These are phyloP conservation scores for Wallemia hederae DNA, from an alignment of 1,284 basidiomycete species.

Conservation along the genomic window DNA sequence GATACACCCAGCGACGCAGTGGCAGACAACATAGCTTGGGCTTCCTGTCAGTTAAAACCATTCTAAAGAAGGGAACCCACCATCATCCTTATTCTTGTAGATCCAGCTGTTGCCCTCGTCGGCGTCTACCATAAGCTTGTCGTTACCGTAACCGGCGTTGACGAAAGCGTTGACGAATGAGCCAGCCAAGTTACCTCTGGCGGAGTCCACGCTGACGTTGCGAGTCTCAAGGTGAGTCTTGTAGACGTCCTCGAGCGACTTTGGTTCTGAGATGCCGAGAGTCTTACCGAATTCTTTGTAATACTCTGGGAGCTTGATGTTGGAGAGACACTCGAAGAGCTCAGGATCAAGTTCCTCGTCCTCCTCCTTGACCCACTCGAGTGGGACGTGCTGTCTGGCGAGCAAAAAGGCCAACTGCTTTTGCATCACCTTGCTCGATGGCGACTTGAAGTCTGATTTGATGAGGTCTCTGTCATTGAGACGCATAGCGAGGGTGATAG, in stretches of 20 bases:
- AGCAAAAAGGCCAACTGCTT: conserved; percentile 83
- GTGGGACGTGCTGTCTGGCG: conserved; percentile 65
- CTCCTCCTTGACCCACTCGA: conserved; percentile 50
- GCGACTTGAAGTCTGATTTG: conserved; percentile 49
- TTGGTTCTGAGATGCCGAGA: conserved; percentile 64
- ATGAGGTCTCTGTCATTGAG: conserved; percentile 58
- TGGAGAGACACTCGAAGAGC: conserved; percentile 54
- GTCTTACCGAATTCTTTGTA: conserved; percentile 89
- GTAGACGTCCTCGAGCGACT: conserved; percentile 87
- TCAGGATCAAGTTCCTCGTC: conserved; percentile 48
- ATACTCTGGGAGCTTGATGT: conserved; percentile 46
- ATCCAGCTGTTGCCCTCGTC: conserved; percentile 94
- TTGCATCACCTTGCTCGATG: conserved; percentile 63
- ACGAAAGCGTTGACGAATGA: conserved; percentile 98
- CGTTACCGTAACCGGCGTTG: conserved; percentile 95
- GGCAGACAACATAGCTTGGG: conserved; percentile 72
- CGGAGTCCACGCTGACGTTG: conserved; percentile 59
- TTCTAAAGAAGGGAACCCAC: conserved; percentile 17
- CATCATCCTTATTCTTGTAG: conserved; percentile 98
- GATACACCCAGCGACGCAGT: conserved; percentile 78
- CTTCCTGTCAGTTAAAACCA: neutral
- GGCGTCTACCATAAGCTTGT: conserved; percentile 89
- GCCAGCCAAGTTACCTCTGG: conserved; percentile 73
- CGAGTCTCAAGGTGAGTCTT: conserved; percentile 79
- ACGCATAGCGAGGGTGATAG: conserved; percentile 58